phyloP scores from a whole-genome alignment of 2,329 filamentous ascomycete genomes.

The Colletotrichum tabaci region DNA sequence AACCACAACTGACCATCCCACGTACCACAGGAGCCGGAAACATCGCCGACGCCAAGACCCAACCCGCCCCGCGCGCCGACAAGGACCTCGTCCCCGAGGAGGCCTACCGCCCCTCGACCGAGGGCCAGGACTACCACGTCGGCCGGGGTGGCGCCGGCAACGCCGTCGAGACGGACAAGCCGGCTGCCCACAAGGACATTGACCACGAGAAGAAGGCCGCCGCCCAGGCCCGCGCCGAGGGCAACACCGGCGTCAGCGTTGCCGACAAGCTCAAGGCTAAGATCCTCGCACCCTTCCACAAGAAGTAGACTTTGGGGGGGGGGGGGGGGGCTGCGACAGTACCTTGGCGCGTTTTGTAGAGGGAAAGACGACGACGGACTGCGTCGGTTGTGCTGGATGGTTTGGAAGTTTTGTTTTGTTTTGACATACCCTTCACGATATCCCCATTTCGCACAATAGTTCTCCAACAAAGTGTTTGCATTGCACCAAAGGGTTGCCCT shows the following conservation, averaged over 20 bases:
- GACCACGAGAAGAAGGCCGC: conserved; percentile 50
- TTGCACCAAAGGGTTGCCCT: neutral
- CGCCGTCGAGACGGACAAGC: conserved; percentile 57
- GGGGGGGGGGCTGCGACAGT: neutral
- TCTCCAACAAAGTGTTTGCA: neutral
- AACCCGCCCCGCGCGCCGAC: conserved; percentile 61
- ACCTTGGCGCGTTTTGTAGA: neutral
- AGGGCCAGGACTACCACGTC: conserved; percentile 68
- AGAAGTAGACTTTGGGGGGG: conserved; percentile 54
- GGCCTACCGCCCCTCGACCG: conserved; percentile 64
- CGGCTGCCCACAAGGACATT: conserved; percentile 44
- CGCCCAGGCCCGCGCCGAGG: conserved; percentile 47
- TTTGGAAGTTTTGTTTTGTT: conserved; percentile 9
- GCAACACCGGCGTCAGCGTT: conserved; percentile 57
- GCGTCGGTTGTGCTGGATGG: conserved; percentile 1
- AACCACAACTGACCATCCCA: conserved; percentile 1
- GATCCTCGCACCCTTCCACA: conserved; percentile 63
- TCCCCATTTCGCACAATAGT: conserved; percentile 22
- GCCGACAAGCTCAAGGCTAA: conserved; percentile 73
- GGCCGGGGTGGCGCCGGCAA: conserved; percentile 75
- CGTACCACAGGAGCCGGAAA: conserved; percentile 68
- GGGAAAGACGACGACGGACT: neutral
- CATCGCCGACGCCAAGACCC: conserved; percentile 65
- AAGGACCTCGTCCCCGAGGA: conserved; percentile 67
- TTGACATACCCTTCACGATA: conserved; percentile 41